Evolutionary conservation across 2,329 filamentous ascomycete species (phyloP).

Genomic region (Westerdykella aurantiaca): DNA sequence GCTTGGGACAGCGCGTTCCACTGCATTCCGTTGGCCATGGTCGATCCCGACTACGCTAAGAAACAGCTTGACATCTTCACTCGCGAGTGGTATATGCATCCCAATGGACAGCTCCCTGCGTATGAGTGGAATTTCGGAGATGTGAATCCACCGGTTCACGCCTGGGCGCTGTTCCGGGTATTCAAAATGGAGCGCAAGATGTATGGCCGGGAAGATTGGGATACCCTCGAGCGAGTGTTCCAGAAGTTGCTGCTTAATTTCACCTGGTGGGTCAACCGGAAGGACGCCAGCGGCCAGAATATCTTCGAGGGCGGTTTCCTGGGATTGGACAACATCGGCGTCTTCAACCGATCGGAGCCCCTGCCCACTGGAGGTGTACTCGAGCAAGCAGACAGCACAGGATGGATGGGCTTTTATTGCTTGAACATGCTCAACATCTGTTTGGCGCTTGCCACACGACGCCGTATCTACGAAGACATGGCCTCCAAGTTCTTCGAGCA

Average conservation of each 20-base stretch:
- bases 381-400: slow-evolving; percentile 94
- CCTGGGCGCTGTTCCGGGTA: slow-evolving; percentile 89
- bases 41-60: slow-evolving; percentile 96
- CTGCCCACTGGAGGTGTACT: slow-evolving; percentile 87
- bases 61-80: slow-evolving; percentile 96
- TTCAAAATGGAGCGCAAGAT: slow-evolving; percentile 99
- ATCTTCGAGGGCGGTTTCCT: slow-evolving; percentile 96
- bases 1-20: slow-evolving; percentile 98
- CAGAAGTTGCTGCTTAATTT: slow-evolving; percentile 95
- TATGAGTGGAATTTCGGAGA: slow-evolving; percentile 98
- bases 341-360: slow-evolving; percentile 95
- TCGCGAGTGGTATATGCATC: slow-evolving; percentile 97
- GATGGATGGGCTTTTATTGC: slow-evolving; percentile 99
- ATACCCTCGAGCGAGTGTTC: slow-evolving; percentile 94
- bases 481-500: slow-evolving; percentile 99
- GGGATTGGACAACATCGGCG: slow-evolving; percentile 90
- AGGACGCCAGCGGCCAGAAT: slow-evolving; percentile 91
- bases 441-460: slow-evolving; percentile 89
- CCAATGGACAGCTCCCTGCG: slow-evolving; percentile 88
- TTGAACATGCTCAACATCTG: slow-evolving; percentile 96
- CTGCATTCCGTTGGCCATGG: slow-evolving; percentile 92
- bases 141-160: slow-evolving; percentile 93
- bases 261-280: slow-evolving; percentile 99
- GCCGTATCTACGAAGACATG: slow-evolving; percentile 91
- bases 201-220: slow-evolving; percentile 88